These are phyloP conservation scores for Phanerodontia chrysosporium DNA, from an alignment of 768 basidiomycete species.

Conservation along the genomic window DNA sequence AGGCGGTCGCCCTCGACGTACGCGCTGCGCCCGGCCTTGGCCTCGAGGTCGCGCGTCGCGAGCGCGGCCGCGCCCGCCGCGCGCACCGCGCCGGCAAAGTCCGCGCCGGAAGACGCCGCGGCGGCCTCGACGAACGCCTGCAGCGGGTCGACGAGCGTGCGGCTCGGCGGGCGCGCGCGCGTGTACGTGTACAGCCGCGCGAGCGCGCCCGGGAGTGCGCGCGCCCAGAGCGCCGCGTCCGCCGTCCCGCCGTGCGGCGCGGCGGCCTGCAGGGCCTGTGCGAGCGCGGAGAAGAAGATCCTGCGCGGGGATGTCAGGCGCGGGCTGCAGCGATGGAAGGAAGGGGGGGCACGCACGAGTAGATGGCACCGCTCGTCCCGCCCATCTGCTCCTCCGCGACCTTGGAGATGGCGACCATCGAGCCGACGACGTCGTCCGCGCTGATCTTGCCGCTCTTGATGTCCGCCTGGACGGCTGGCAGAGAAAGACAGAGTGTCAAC, in stretches of 20 bases:
- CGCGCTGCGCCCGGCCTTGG: conserved; percentile 85
- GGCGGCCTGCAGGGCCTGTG: conserved; percentile 58
- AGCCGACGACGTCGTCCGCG: conserved; percentile 60
- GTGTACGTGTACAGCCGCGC: conserved; percentile 76
- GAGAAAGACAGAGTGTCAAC: neutral
- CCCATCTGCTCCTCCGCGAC: conserved; percentile 85
- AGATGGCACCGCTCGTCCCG: conserved; percentile 86
- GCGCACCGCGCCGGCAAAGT: conserved; percentile 49
- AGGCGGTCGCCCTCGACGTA: conserved; percentile 75
- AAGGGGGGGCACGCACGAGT: conserved; percentile 58
- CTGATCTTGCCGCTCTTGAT: conserved; percentile 52
- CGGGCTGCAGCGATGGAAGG: conserved; percentile 1
- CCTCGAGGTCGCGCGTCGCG: conserved; percentile 67
- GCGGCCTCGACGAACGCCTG: conserved; percentile 65
- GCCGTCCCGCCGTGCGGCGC: conserved; percentile 25
- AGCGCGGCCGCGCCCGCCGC: conserved; percentile 67
- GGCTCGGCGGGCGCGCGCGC: conserved; percentile 81
- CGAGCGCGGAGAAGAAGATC: conserved; percentile 88
- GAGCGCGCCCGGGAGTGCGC: conserved; percentile 55
- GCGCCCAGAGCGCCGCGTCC: conserved; percentile 54
- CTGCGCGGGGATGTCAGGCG: conserved; percentile 32
- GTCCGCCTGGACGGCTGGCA: conserved; percentile 58
- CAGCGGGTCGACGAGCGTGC: conserved; percentile 91
- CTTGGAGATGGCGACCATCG: conserved; percentile 64
- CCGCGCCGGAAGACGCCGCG: conserved; percentile 25